A percentile compares a stretch with the other conserved stretches of the same genome.
phyloP scores from a whole-genome alignment of 2,329 filamentous ascomycete genomes.

The Pseudogymnoascus sp. region DNA sequence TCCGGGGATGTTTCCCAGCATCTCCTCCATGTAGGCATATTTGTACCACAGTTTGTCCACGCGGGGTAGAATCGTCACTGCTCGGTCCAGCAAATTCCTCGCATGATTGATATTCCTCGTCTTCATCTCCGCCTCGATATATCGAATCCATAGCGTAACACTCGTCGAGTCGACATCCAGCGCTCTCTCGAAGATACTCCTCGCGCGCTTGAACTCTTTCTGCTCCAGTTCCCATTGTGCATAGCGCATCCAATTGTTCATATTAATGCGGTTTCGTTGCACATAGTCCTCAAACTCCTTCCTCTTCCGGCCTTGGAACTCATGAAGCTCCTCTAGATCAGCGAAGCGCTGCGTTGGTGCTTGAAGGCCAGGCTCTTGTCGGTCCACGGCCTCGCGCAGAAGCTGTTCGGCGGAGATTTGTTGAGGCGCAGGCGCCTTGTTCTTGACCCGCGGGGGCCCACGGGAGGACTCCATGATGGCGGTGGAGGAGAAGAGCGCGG shows the following conservation, averaged over 20 bases:
- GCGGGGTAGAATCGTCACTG: slow-evolving; percentile 83
- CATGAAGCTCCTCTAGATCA: slow-evolving; percentile 94
- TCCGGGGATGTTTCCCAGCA: slow-evolving; percentile 85
- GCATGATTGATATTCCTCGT: slow-evolving; percentile 93
- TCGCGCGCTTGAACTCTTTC: slow-evolving; percentile 87
- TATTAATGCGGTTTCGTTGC: slow-evolving; percentile 83
- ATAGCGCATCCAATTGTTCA: slow-evolving; percentile 99
- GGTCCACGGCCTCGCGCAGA: slow-evolving; percentile 91
- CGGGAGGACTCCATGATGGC: slow-evolving; percentile 77
- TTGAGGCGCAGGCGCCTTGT: slow-evolving; percentile 86
- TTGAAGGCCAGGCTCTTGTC: slow-evolving; percentile 81
- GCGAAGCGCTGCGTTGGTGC: slow-evolving; percentile 91
- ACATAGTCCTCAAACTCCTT: slow-evolving; percentile 99
- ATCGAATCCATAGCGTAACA: slow-evolving; percentile 81
- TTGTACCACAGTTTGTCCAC: slow-evolving; percentile 99
- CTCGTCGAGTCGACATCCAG: slow-evolving; percentile 86
- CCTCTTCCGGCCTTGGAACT: slow-evolving; percentile 90
- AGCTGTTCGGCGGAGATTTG: slow-evolving; percentile 97
- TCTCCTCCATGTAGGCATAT: slow-evolving; percentile 98
- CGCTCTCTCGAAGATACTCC: slow-evolving; percentile 89
- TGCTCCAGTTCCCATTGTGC: slow-evolving; percentile 96
- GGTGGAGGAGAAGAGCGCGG: slow-evolving; percentile 10
- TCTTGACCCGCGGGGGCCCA: slow-evolving; percentile 93
- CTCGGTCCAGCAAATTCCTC: slow-evolving; percentile 84
- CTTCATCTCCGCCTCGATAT: slow-evolving; percentile 96